A percentile compares a stretch with the other conserved stretches of the same genome.
Conservation (phyloP, 176 grass and related monocot species). For the Carex pumila region DNA sequence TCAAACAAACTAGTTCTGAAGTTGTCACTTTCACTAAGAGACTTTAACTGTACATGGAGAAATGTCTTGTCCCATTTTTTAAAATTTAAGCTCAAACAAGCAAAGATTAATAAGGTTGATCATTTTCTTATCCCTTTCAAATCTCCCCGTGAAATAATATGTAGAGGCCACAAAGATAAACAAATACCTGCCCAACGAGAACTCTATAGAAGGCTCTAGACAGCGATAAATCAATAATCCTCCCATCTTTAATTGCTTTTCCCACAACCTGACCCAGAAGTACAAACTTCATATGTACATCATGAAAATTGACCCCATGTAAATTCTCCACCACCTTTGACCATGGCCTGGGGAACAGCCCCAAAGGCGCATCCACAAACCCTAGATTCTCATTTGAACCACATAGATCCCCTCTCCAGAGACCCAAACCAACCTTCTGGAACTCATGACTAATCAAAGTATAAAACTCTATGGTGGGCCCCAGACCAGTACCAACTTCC, state of each 20-base stretch:
- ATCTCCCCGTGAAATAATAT: background rate
- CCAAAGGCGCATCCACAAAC: constrained; percentile 46
- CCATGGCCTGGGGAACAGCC: constrained; percentile 74
- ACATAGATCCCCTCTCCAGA: constrained; percentile 59
- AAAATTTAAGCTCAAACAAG: background rate
- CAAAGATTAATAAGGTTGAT: background rate
- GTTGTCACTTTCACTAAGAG: too few species aligned
- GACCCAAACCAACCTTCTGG: constrained; percentile 43
- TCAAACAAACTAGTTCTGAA: constrained; percentile 3
- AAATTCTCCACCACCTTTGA: constrained; percentile 20
- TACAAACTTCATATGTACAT: constrained; percentile 53
- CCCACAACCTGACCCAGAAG: constrained; percentile 71
- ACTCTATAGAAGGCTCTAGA: constrained; percentile 79
- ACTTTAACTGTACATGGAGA: background rate
- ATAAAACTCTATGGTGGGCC: constrained; percentile 89
- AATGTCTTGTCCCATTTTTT: background rate
- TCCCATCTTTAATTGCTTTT: constrained; percentile 64
- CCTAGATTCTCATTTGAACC: background rate
- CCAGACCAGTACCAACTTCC: constrained; percentile 84
- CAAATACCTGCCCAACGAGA: constrained; percentile 62
- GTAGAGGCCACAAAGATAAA: background rate
- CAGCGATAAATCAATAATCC: constrained; percentile 68
- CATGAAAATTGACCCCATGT: constrained; percentile 42
- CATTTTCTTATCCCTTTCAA: background rate
- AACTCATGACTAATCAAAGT: constrained; percentile 72